Evolutionary conservation across 768 basidiomycete genomes (phyloP), one percentile per base, ranked within the genome.

Genomic region (Agaricus sinodeliciosus): DNA sequence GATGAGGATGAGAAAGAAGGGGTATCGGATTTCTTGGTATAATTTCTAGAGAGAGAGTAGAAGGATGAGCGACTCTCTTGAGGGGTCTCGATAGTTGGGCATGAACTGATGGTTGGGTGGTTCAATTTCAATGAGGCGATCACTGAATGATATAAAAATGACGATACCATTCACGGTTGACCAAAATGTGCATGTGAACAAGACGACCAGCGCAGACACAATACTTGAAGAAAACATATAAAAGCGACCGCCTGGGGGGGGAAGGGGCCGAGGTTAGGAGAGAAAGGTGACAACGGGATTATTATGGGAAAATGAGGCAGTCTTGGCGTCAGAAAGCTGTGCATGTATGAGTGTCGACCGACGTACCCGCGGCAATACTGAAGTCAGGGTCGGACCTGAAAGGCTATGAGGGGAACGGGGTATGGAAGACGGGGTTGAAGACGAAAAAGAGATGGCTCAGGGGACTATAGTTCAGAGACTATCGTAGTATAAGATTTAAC

Each of bases 21-120:
- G 62, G 51, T 22, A 61, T 55, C 7, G 65, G 59, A 49, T 57
- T 62, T 55, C 81, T 75, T 42, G 82, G 79, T 31, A 84, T 63
- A 48, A 84, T 82, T 59, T 83, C 79, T 25, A 85, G 67, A 15
- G 78, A 69, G 36, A 74, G 66, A 1, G 76, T 77, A 13, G 72
- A 69, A 13, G 79, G 82, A 58, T 80, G 69, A 18, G 67, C 73
- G 16, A 80, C 60, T 55, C 74, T 68, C 59, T 75, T 80, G 56
- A 84, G 55, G 28, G 77, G 76, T 45, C 74, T 65, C 55, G 72
- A 69, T 54, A 72, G 69, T 34, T 70, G 58, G 61, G 76, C 80
- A 60, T 74, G 73, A 39, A 77, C 81, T 82, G 59, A 48, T 45
- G 31, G 11, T n/a, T 31, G 31, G 31, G 11, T 46, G 54, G 36